phyloP scores from a whole-genome alignment of 257 asterid species.

The Capsicum baccatum region DNA sequence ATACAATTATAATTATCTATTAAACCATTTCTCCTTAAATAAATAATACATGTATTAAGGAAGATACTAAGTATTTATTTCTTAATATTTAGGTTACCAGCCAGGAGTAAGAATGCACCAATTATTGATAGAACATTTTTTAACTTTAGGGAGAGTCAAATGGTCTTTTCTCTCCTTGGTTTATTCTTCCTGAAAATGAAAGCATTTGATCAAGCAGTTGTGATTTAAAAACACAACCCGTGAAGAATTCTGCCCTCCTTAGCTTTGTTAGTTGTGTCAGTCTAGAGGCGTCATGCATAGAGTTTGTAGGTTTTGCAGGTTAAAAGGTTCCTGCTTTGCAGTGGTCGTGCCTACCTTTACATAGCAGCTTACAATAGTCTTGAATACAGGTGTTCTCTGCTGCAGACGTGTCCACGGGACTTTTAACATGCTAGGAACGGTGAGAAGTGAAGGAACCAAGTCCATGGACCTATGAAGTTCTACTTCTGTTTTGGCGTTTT shows the following conservation, averaged over 20 bases:
- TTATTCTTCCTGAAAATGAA: not conserved
- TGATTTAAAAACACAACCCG: not conserved
- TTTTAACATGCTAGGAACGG: constrained; percentile 20
- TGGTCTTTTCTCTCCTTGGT: not conserved
- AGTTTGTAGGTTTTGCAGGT: constrained; percentile 33
- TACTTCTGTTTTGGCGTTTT: not conserved
- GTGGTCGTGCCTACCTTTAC: constrained; percentile 28
- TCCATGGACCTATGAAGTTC: constrained; percentile 24
- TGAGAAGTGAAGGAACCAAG: constrained; percentile 14
- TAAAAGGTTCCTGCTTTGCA: constrained; percentile 32
- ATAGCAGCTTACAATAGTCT: constrained; percentile 33
- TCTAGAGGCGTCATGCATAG: not conserved
- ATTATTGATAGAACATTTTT: not conserved
- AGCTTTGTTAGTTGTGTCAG: constrained; percentile 15
- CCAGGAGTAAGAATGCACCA: not conserved
- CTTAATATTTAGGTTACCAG: not conserved
- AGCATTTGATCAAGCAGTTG: not conserved
- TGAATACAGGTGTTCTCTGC: constrained; percentile 35
- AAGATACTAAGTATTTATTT: not conserved
- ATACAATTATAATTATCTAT: too few relatives aligned
- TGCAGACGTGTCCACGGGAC: constrained; percentile 32
- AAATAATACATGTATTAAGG: too few relatives aligned
- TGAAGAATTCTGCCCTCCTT: not conserved
- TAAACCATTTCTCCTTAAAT: too few relatives aligned
- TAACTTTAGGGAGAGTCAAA: not conserved